phyloP scores from a whole-genome alignment of 495 filamentous ascomycete genomes.

The Xylaria intraflava region DNA sequence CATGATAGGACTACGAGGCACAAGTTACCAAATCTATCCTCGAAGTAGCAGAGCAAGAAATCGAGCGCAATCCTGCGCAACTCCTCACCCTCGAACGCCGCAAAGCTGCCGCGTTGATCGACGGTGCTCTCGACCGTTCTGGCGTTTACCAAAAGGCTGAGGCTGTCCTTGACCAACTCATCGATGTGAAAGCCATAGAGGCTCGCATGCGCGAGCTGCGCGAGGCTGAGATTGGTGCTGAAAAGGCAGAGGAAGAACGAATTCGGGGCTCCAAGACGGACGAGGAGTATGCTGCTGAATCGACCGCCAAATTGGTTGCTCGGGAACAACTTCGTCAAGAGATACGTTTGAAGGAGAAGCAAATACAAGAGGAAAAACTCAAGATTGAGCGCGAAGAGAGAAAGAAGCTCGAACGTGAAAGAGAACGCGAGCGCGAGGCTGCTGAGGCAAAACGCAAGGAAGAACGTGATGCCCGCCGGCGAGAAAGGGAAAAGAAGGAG shows the following conservation, averaged over 20 bases:
- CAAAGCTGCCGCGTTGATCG: conserved; percentile 76
- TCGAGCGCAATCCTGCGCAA: conserved; percentile 66
- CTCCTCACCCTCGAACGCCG: conserved; percentile 70
- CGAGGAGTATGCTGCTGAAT: conserved; percentile 68
- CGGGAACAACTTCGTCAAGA: conserved; percentile 60
- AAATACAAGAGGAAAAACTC: conserved; percentile 61
- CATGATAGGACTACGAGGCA: conserved; percentile 55
- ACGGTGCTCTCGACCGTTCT: conserved; percentile 77
- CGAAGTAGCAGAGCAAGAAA: conserved; percentile 68
- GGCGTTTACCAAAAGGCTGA: conserved; percentile 74
- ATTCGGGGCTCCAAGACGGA: conserved; percentile 70
- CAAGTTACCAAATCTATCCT: conserved; percentile 60
- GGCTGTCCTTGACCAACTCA: conserved; percentile 57
- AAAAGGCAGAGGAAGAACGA: conserved; percentile 61
- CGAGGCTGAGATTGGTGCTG: conserved; percentile 66
- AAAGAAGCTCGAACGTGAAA: conserved; percentile 49
- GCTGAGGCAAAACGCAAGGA: conserved; percentile 55
- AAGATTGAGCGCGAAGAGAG: conserved; percentile 57
- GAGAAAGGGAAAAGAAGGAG: conserved; percentile 50
- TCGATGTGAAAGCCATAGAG: conserved; percentile 61
- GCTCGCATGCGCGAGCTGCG: conserved; percentile 62
- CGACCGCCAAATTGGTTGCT: conserved; percentile 57
- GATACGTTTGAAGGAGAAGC: conserved; percentile 53
- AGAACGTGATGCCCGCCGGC: conserved; percentile 49
- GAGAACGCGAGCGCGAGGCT: conserved; percentile 53